phyloP scores from a whole-genome alignment of 352 stramenopile species.

The Globisporangium takayamanum region DNA sequence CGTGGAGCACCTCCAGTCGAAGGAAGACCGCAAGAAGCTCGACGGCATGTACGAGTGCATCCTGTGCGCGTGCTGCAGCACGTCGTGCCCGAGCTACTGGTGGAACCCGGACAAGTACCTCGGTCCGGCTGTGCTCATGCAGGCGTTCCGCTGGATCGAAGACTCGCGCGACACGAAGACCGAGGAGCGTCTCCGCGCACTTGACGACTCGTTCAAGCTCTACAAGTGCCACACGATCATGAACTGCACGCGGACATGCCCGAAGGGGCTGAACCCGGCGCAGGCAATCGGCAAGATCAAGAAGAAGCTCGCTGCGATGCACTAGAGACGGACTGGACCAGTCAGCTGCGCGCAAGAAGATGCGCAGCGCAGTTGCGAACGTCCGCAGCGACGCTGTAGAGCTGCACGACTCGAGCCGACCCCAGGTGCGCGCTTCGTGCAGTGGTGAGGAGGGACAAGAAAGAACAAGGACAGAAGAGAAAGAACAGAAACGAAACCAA shows the following conservation, averaged over 20 bases:
- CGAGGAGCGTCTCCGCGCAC: slow-evolving; percentile 90
- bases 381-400: background rate
- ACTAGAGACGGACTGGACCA: slow-evolving; percentile 29
- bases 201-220: slow-evolving; percentile 99
- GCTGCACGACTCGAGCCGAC: too few relatives aligned
- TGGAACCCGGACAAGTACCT: slow-evolving; percentile 98
- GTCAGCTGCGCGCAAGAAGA: background rate
- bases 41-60: slow-evolving; percentile 99
- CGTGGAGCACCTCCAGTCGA: slow-evolving; percentile 83
- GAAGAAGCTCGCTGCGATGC: slow-evolving; percentile 85
- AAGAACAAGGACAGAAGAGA: background rate
- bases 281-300: slow-evolving; percentile 99
- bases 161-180: slow-evolving; percentile 97
- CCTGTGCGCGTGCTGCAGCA: slow-evolving; percentile 98
- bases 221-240: slow-evolving; percentile 99
- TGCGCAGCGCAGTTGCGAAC: background rate
- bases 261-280: slow-evolving; percentile 99
- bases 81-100: slow-evolving; percentile 99
- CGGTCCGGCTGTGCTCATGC: slow-evolving; percentile 89
- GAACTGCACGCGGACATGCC: slow-evolving; percentile 99
- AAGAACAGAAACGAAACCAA: background rate
- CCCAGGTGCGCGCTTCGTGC: too few relatives aligned
- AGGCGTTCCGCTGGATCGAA: slow-evolving; percentile 98
- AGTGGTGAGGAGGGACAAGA: background rate
- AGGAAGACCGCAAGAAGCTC: slow-evolving; percentile 98